Percentiles rank a stretch among this genome's conserved stretches.
phyloP scores from a whole-genome alignment of 768 basidiomycete species.

The Trametes sanguinea region DNA sequence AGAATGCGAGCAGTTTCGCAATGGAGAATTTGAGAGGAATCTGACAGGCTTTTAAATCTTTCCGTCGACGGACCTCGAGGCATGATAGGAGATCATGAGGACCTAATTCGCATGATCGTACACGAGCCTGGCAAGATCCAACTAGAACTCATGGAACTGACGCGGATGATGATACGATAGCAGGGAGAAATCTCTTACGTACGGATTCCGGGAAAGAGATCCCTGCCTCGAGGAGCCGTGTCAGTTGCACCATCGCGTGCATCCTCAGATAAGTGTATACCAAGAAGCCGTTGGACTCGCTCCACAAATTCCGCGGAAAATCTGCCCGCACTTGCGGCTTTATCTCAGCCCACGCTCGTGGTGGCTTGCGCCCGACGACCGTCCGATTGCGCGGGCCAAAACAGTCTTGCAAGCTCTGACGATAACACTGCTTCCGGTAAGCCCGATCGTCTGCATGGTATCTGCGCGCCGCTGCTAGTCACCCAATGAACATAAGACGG shows the following conservation, averaged over 20 bases:
- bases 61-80: background rate
- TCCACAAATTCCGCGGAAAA: background rate
- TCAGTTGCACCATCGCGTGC: background rate
- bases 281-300: background rate
- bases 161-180: too few relatives aligned
- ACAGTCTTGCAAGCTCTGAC: background rate
- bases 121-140: too few relatives aligned
- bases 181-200: background rate
- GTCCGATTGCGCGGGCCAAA: background rate
- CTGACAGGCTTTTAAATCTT: background rate
- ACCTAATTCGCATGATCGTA: background rate
- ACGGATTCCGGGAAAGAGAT: background rate
- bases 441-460: background rate
- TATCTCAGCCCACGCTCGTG: background rate
- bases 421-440: background rate
- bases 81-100: background rate
- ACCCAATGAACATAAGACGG: background rate
- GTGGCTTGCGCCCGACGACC: background rate
- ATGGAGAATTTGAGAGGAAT: background rate
- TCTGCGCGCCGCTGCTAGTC: background rate
- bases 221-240: background rate
- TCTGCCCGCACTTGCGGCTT: background rate
- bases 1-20: background rate
- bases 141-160: too few relatives aligned
- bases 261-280: background rate